Evolutionary conservation across 306 rosid species (phyloP).

Genomic region (Malus domestica): DNA sequence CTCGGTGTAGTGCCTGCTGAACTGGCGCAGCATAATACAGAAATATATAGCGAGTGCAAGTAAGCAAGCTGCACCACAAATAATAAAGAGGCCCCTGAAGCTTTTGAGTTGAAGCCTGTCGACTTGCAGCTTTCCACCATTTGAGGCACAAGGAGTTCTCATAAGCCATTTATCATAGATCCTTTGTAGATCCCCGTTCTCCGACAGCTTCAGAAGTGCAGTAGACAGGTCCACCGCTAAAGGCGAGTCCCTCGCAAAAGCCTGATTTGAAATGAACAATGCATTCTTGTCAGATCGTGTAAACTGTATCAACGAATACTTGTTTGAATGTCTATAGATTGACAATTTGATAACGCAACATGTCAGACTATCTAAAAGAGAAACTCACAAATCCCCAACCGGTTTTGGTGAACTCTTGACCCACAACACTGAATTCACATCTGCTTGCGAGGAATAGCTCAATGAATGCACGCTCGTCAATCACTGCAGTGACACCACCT

Average conservation of each 20-base stretch:
- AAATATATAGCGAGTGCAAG: slow-evolving; percentile 34
- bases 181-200: slow-evolving; percentile 81
- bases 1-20: slow-evolving; percentile 31
- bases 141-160: slow-evolving; percentile 66
- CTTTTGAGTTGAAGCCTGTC: slow-evolving; percentile 69
- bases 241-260: slow-evolving; percentile 83
- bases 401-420: slow-evolving; percentile 86
- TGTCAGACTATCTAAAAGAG: neutral
- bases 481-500: slow-evolving; percentile 78
- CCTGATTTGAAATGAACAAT: slow-evolving; percentile 38
- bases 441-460: slow-evolving; percentile 82
- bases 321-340: neutral
- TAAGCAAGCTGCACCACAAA: slow-evolving; percentile 66
- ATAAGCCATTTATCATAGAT: slow-evolving; percentile 94
- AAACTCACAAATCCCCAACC: slow-evolving; percentile 98
- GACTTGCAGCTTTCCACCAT: slow-evolving; percentile 50
- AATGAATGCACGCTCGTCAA: slow-evolving; percentile 73
- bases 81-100: slow-evolving; percentile 74
- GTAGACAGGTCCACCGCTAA: slow-evolving; percentile 83
- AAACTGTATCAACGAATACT: neutral
- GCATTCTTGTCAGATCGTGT: neutral
- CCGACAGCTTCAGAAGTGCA: slow-evolving; percentile 65
- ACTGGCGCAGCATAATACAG: slow-evolving; percentile 40
- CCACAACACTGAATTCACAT: slow-evolving; percentile 66
- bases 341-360: neutral